Evolutionary conservation across 495 filamentous ascomycete species (phyloP).

Genomic region (Podospora australis): DNA sequence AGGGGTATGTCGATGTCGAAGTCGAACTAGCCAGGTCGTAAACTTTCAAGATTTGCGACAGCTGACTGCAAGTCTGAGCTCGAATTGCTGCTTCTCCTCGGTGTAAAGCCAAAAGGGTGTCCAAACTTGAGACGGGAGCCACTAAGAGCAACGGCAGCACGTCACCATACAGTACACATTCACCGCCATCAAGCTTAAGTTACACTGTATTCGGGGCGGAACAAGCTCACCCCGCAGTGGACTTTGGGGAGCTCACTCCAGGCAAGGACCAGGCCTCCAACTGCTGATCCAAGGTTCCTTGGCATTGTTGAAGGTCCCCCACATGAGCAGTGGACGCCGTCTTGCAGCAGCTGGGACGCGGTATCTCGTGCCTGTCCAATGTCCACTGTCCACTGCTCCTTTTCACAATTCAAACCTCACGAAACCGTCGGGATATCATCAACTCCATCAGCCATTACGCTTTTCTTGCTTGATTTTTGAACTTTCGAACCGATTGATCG

Average conservation of each 20-base stretch:
- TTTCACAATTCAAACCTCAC: background rate
- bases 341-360: background rate
- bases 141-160: slow-evolving; percentile 5
- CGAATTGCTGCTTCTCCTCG: too few relatives aligned
- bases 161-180: slow-evolving; percentile 13
- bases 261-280: background rate
- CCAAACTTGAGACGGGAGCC: background rate
- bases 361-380: background rate
- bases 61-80: too few relatives aligned
- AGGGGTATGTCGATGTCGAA: background rate
- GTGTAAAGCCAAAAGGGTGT: too few relatives aligned
- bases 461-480: too few relatives aligned
- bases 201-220: slow-evolving; percentile 10
- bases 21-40: too few relatives aligned
- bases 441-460: background rate
- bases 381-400: background rate
- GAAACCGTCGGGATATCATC: background rate
- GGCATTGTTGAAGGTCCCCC: background rate
- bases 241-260: background rate
- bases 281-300: background rate
- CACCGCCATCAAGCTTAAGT: too few relatives aligned
- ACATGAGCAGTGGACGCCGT: background rate
- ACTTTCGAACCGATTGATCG: too few relatives aligned
- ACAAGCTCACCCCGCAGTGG: background rate
- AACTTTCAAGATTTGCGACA: too few relatives aligned